A percentile compares a stretch with the other conserved stretches of the same genome.
These are phyloP conservation scores for Phytophthora rubi DNA, from an alignment of 352 stramenopile genomes.

Conservation along the genomic window DNA sequence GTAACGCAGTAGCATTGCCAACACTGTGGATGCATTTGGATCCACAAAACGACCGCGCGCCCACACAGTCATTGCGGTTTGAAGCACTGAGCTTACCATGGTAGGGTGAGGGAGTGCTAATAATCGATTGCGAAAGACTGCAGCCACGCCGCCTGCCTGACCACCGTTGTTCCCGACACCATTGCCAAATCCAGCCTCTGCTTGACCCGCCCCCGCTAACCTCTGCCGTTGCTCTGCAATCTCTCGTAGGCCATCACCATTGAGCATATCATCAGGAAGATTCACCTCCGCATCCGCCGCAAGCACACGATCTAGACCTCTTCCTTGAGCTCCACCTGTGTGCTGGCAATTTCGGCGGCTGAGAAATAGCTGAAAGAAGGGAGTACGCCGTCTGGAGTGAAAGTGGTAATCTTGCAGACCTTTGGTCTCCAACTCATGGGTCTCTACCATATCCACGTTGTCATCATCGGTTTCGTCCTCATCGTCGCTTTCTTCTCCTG, in stretches of 20 bases:
- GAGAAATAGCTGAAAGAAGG: constrained; percentile 51
- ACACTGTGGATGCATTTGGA: constrained; percentile 34
- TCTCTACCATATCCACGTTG: constrained; percentile 21
- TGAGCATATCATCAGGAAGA: constrained; percentile 19
- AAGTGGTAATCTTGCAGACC: neutral
- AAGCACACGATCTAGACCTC: constrained; percentile 22
- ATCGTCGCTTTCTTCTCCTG: constrained; percentile 17
- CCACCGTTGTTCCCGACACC: constrained; percentile 10
- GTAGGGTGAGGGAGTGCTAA: constrained; percentile 17
- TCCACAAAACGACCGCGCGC: constrained; percentile 49
- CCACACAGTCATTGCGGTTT: constrained; percentile 50
- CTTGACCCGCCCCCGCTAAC: constrained; percentile 6
- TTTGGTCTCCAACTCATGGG: constrained; percentile 9
- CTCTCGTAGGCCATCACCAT: constrained; percentile 20
- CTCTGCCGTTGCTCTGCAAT: constrained; percentile 26
- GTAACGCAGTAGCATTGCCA: constrained; percentile 46
- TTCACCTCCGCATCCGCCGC: constrained; percentile 22
- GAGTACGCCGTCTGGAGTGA: constrained; percentile 7
- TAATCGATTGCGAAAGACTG: constrained; percentile 30
- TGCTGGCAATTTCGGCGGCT: constrained; percentile 37
- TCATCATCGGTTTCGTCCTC: constrained; percentile 19
- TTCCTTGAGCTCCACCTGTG: constrained; percentile 8
- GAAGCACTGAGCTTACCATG: constrained; percentile 53
- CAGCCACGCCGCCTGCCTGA: constrained; percentile 8
- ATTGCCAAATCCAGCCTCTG: constrained; percentile 13